These are phyloP conservation scores for Sistotremastrum suecicum DNA, from an alignment of 768 basidiomycete species.

Conservation along the genomic window DNA sequence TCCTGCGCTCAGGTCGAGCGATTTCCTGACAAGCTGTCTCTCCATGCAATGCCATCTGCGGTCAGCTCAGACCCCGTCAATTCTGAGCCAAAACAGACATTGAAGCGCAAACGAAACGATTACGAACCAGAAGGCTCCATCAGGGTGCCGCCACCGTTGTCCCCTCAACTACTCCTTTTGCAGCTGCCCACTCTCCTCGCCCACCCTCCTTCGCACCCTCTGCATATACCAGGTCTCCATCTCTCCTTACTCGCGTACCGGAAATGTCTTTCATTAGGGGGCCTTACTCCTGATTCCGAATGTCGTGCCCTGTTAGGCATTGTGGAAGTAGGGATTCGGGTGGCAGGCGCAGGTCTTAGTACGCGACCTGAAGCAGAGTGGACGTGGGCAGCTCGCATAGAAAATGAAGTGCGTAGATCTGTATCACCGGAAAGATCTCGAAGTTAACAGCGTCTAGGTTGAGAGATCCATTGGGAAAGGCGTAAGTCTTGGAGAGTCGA, in stretches of 20 bases:
- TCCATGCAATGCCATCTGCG: too few relatives aligned
- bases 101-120: too few relatives aligned
- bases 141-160: slow-evolving; percentile 14
- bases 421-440: background rate
- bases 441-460: slow-evolving; percentile 19
- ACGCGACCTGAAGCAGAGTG: slow-evolving; percentile 16
- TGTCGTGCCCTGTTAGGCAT: slow-evolving; percentile 59
- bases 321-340: slow-evolving; percentile 52
- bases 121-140: too few relatives aligned
- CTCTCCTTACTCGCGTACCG: slow-evolving; percentile 42
- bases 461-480: slow-evolving; percentile 59
- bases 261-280: slow-evolving; percentile 35
- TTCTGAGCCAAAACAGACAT: too few relatives aligned
- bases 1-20: too few relatives aligned
- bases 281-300: slow-evolving; percentile 43
- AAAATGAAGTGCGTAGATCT: slow-evolving; percentile 32
- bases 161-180: slow-evolving; percentile 38
- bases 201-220: slow-evolving; percentile 49
- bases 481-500: slow-evolving; percentile 26
- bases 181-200: slow-evolving; percentile 44
- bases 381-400: slow-evolving; percentile 35
- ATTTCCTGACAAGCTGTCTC: too few relatives aligned
- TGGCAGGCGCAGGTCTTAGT: slow-evolving; percentile 32
- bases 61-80: too few relatives aligned
- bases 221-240: slow-evolving; percentile 39